These are phyloP conservation scores for Sicyos edulis DNA, from an alignment of 306 rosid species.

Conservation along the genomic window DNA sequence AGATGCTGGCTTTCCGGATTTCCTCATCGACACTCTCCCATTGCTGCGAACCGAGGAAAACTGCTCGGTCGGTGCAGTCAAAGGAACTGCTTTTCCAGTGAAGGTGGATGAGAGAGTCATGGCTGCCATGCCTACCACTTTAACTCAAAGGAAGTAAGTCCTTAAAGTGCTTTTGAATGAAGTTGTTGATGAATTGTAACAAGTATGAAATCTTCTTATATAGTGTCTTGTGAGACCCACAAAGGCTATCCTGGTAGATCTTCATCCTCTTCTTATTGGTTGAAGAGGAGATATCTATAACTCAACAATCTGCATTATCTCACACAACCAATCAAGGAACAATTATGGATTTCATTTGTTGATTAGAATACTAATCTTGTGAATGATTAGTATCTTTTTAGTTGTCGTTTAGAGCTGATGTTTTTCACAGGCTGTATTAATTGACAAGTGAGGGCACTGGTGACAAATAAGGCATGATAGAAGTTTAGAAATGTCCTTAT, in stretches of 20 bases:
- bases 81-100: conserved; percentile 28
- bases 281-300: conserved; percentile 8
- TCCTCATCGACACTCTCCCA: conserved; percentile 32
- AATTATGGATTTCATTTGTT: neutral
- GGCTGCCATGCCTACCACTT: conserved; percentile 28
- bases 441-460: conserved; percentile 7
- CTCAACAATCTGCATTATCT: conserved; percentile 13
- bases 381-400: neutral
- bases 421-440: neutral
- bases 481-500: neutral
- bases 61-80: conserved; percentile 21
- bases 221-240: conserved; percentile 24
- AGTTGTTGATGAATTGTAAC: neutral
- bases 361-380: neutral
- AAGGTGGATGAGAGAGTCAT: conserved; percentile 35
- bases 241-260: conserved; percentile 22
- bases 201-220: neutral
- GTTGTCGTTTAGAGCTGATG: conserved; percentile 3
- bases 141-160: neutral
- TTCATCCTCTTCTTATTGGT: conserved; percentile 19
- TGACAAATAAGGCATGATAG: neutral
- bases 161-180: conserved; percentile 9
- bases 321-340: conserved; percentile 10
- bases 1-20: conserved; percentile 24
- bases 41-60: conserved; percentile 21